Evolutionary conservation across 2,329 filamentous ascomycete species (phyloP).

Genomic region (Aspergillus neotritici): DNA sequence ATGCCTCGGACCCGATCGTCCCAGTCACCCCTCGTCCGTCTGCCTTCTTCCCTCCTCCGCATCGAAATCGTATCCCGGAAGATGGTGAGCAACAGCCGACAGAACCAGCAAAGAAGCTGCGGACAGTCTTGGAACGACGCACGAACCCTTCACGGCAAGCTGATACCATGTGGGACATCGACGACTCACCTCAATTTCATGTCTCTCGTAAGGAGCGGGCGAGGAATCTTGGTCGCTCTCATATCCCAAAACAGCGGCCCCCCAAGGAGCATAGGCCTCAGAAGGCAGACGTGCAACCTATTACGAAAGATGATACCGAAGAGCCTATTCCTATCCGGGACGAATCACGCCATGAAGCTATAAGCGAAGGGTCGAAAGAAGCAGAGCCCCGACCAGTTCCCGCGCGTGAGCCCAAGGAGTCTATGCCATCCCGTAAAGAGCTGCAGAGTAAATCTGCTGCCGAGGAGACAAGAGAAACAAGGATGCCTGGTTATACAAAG

Average conservation of each 20-base stretch:
- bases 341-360: too few relatives aligned
- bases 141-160: conserved; percentile 18
- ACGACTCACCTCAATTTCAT: conserved; percentile 27
- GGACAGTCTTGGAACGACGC: conserved; percentile 17
- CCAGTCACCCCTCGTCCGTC: conserved; percentile 23
- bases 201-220: conserved; percentile 13
- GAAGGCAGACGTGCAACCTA: too few relatives aligned
- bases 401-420: conserved; percentile 1
- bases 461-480: too few relatives aligned
- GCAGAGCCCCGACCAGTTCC: too few relatives aligned
- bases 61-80: conserved; percentile 9
- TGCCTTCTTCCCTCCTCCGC: conserved; percentile 13
- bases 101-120: conserved; percentile 10
- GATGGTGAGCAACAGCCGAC: conserved; percentile 11
- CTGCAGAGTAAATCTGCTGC: neutral
- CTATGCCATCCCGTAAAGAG: neutral
- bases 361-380: too few relatives aligned
- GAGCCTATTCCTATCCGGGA: too few relatives aligned
- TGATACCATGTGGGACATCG: conserved; percentile 34
- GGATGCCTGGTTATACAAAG: too few relatives aligned
- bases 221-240: conserved; percentile 9
- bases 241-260: neutral
- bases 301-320: too few relatives aligned
- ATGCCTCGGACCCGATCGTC: conserved; percentile 25
- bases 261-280: too few relatives aligned